Evolutionary conservation across 225 moss, liverwort and hornwort genomes (phyloP).

Genomic region (Physcomitrium patens): DNA sequence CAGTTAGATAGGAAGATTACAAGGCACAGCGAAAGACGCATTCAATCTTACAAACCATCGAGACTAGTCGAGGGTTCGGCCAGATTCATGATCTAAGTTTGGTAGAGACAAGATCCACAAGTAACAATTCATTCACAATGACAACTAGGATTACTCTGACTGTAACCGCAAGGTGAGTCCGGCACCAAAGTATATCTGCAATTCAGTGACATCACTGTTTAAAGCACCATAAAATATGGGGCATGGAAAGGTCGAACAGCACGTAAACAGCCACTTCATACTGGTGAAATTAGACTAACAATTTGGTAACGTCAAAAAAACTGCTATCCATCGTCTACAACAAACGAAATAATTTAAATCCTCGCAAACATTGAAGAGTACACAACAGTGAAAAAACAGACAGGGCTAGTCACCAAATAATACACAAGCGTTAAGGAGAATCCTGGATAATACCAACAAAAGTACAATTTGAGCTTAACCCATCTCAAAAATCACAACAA

Average conservation of each 20-base stretch:
- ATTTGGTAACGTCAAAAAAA: slow-evolving; percentile 24
- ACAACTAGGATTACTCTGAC: slow-evolving; percentile 18
- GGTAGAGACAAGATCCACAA: slow-evolving; percentile 1
- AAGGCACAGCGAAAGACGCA: slow-evolving; percentile 18
- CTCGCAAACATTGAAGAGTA: background rate
- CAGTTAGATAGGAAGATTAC: slow-evolving; percentile 21
- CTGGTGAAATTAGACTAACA: slow-evolving; percentile 21
- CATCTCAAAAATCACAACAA: slow-evolving; percentile 31
- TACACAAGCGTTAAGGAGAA: slow-evolving; percentile 35
- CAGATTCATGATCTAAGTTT: background rate
- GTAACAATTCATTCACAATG: slow-evolving; percentile 18
- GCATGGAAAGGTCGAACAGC: slow-evolving; percentile 11
- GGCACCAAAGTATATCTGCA: slow-evolving; percentile 46
- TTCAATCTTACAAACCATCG: background rate
- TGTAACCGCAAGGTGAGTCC: slow-evolving; percentile 33
- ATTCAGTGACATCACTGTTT: slow-evolving; percentile 25
- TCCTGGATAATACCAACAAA: slow-evolving; percentile 21
- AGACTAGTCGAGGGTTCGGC: background rate
- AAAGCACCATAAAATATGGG: slow-evolving; percentile 26
- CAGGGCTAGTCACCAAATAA: slow-evolving; percentile 25
- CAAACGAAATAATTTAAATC: background rate
- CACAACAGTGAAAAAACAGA: slow-evolving; percentile 8
- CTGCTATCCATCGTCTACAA: slow-evolving; percentile 12
- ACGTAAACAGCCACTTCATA: slow-evolving; percentile 22
- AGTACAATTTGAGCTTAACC: slow-evolving; percentile 25